Conservation (phyloP, 768 basidiomycete genomes). For the Leccinum boreale region DNA sequence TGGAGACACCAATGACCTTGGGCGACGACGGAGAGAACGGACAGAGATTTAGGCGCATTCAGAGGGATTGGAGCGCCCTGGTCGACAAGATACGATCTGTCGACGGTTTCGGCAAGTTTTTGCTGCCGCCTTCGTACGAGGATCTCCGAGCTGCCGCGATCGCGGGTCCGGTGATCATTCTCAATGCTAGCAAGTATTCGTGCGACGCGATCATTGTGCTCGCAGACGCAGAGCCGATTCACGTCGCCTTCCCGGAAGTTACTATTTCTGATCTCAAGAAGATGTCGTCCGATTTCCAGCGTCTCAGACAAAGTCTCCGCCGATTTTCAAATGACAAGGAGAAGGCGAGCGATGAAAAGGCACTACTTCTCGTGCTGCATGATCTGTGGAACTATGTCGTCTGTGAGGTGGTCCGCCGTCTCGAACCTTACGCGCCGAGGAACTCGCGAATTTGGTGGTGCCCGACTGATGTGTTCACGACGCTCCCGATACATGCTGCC, state of each 20-base stretch:
- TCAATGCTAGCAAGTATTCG: slow-evolving; percentile 26
- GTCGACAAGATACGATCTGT: slow-evolving; percentile 26
- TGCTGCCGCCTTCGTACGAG: slow-evolving; percentile 19
- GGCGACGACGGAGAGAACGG: slow-evolving; percentile 10
- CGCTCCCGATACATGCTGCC: slow-evolving; percentile 31
- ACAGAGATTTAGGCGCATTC: slow-evolving; percentile 17
- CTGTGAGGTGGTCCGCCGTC: slow-evolving; percentile 13
- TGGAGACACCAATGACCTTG: slow-evolving; percentile 16
- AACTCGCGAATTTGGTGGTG: slow-evolving; percentile 31
- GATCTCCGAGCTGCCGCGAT: slow-evolving; percentile 17
- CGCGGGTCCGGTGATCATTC: slow-evolving; percentile 32
- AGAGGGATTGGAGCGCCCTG: slow-evolving; percentile 23
- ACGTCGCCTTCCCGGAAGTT: slow-evolving; percentile 8
- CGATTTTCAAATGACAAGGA: not conserved
- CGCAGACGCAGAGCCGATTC: slow-evolving; percentile 5
- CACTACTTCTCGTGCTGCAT: slow-evolving; percentile 9
- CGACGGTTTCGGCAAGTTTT: slow-evolving; percentile 23
- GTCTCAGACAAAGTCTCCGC: not conserved
- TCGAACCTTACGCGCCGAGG: slow-evolving; percentile 9
- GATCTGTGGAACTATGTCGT: slow-evolving; percentile 24
- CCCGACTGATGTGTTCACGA: slow-evolving; percentile 21
- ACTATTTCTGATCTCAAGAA: slow-evolving; percentile 3
- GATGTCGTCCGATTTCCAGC: slow-evolving; percentile 4
- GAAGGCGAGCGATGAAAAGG: slow-evolving; percentile 3
- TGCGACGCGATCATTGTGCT: slow-evolving; percentile 21